Evolutionary conservation across 129 eudicot species (phyloP), one percentile per base, ranked within the genome.

Genomic region (Logfia minima): DNA sequence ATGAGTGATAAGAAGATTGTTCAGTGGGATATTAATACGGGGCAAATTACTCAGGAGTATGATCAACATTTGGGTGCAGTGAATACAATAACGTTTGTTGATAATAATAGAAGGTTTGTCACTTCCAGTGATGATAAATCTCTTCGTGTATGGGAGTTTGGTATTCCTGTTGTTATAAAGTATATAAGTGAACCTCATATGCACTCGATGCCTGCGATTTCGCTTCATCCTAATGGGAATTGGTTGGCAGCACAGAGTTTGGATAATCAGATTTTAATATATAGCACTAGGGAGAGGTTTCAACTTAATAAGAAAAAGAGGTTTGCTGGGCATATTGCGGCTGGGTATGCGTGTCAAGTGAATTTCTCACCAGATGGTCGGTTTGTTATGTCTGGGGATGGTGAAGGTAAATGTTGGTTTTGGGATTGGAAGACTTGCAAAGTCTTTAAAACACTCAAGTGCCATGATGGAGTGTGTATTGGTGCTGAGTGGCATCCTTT

Each of bases 1-100:
- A 94, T 89, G 97, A 94, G 98, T 83, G 98, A 94, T 86, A 94
- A 94, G 87, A 94, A 94, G 84, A 94, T 94, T 80, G 98, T 94
- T 63, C 98, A 94, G 67, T 94, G 98, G 98, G 98, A 94, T 75
- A 72, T 91, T 71, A 94, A 89, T 55, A 82, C 83, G 0, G 98
- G 96, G 43, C 93, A 94, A 66, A 91, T 94, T 48, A 95, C 97
- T 7, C 99, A 95, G 79, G 99, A 95, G 85, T 95, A 95, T 84
- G 99, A 95, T 77, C 99, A 95, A 81, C 99, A 95, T 89, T 70
- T 95, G 74, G 97, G 99, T 41, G 97, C 99, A 0, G 99, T 95
- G 29, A 94, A 94, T 83, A 94, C 98, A 0, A 94, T 94, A 11
- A 94, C 98, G 0, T 94, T 94, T 83, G 98, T 94, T 53, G 99